Conservation (phyloP, 2,329 filamentous ascomycete species). For the Penicillium verrucosum region DNA sequence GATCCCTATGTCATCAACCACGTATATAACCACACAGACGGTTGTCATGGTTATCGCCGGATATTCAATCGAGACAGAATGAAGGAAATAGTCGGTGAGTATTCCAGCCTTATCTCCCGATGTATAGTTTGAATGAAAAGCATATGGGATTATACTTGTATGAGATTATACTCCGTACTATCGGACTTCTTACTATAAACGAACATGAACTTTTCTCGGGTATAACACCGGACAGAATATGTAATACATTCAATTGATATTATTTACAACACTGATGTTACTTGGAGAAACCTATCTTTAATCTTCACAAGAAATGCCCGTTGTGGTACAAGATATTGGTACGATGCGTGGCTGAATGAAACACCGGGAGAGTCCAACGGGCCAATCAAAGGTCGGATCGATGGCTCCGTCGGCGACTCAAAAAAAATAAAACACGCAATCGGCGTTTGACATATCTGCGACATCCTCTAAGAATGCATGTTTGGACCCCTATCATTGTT, state of each 20-base stretch:
- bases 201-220: not conserved
- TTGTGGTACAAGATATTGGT: not conserved
- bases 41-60: constrained; percentile 1
- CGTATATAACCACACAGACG: not conserved
- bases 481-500: constrained; percentile 1
- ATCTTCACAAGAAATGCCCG: not conserved
- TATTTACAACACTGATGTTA: not conserved
- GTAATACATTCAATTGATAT: not conserved
- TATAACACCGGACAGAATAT: no score
- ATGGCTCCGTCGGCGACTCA: not conserved
- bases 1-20: not conserved
- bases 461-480: not conserved
- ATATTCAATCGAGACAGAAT: not conserved
- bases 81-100: constrained; percentile 7
- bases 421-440: not conserved
- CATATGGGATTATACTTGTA: no score
- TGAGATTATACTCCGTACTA: not conserved
- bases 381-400: not conserved
- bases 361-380: not conserved
- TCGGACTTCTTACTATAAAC: not conserved
- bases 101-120: not conserved
- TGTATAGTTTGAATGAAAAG: not conserved
- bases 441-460: constrained; percentile 2
- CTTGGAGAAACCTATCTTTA: not conserved
- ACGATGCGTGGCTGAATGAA: not conserved